Evolutionary conservation across 2,329 filamentous ascomycete genomes (phyloP).

Genomic region (Karstenula rhodostoma): DNA sequence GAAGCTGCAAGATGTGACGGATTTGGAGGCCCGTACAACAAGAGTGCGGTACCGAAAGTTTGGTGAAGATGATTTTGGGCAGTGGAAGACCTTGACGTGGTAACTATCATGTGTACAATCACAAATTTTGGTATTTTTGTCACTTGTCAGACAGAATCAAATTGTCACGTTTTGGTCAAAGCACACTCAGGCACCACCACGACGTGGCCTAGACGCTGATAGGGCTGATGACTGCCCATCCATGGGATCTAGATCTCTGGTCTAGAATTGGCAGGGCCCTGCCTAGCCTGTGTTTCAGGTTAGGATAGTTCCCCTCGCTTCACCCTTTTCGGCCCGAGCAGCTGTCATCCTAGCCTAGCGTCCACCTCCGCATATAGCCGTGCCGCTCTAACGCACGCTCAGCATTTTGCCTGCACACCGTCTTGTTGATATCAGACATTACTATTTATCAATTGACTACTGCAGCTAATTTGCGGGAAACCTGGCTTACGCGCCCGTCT

Average conservation of each 20-base stretch:
- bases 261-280: background rate
- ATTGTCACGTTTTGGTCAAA: background rate
- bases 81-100: conserved; percentile 7
- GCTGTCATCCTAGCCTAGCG: background rate
- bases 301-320: background rate
- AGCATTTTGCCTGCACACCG: background rate
- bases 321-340: background rate
- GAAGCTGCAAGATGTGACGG: conserved; percentile 8
- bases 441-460: conserved; percentile 3
- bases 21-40: conserved; percentile 2
- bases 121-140: background rate
- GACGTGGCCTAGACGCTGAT: background rate
- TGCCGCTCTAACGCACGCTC: background rate
- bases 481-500: conserved; percentile 19
- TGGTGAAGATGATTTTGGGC: conserved; percentile 2
- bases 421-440: conserved; percentile 3
- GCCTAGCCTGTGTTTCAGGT: conserved; percentile 3
- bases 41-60: conserved; percentile 2
- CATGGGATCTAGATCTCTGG: background rate
- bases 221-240: background rate
- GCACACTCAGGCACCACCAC: background rate
- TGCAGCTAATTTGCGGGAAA: background rate
- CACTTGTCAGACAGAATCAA: background rate
- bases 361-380: background rate
- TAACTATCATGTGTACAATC: background rate